Percentiles rank a stretch among this genome's conserved stretches.
Evolutionary conservation across 768 basidiomycete genomes (phyloP).

Genomic region (Podaxis sp.): DNA sequence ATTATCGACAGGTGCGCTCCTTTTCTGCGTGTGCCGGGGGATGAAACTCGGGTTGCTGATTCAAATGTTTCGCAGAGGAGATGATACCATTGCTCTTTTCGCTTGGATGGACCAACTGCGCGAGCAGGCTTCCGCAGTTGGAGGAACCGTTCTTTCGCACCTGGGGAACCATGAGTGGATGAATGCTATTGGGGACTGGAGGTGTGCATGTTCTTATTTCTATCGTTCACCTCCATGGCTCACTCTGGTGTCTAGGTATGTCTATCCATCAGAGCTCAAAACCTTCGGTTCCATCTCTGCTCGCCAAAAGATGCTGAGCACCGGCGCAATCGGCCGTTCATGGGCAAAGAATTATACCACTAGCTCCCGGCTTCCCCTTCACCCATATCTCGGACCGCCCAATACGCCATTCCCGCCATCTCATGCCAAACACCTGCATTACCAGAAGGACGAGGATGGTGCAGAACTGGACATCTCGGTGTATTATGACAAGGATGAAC

Average conservation of each 20-base stretch:
- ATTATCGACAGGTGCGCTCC: slow-evolving; percentile 80
- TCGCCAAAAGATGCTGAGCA: slow-evolving; percentile 72
- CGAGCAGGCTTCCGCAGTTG: slow-evolving; percentile 63
- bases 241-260: slow-evolving; percentile 57
- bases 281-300: slow-evolving; percentile 74
- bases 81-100: slow-evolving; percentile 87
- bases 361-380: slow-evolving; percentile 78
- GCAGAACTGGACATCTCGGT: slow-evolving; percentile 17
- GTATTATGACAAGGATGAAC: slow-evolving; percentile 32
- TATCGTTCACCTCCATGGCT: neutral
- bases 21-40: neutral
- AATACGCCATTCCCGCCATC: slow-evolving; percentile 60
- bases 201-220: slow-evolving; percentile 10
- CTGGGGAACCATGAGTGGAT: slow-evolving; percentile 98
- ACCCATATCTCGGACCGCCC: slow-evolving; percentile 64
- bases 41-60: neutral
- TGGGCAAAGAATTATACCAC: slow-evolving; percentile 89
- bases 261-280: slow-evolving; percentile 75
- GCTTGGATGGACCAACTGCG: slow-evolving; percentile 82
- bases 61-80: slow-evolving; percentile 52
- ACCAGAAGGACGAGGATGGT: slow-evolving; percentile 28
- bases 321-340: slow-evolving; percentile 74
- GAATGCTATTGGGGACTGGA: slow-evolving; percentile 70
- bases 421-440: slow-evolving; percentile 27
- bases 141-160: slow-evolving; percentile 74